Evolutionary conservation across 2,329 filamentous ascomycete species (phyloP), one percentile per base, ranked within the genome.

Genomic region (Chrysosporium queenslandicum): DNA sequence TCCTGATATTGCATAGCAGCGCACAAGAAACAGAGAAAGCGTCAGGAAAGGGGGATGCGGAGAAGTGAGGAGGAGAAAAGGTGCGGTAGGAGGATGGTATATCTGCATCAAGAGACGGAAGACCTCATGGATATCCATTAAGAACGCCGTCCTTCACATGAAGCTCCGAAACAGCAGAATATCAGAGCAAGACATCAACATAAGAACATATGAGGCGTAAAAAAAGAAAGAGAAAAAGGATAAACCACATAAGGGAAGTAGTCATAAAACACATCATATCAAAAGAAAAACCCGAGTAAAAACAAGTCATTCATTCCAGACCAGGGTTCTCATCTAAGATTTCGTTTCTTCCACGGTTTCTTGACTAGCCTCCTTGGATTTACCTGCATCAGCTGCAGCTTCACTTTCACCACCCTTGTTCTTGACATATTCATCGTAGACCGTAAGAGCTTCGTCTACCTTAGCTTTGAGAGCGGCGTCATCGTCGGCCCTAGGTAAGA

Each of bases 401-500:
- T 70, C 70, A 50, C 66, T 68, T 51, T 74, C 71, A 18, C 45
- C 49, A n/a, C 69, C 68, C 70, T 92, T 87, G 66, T 81, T 82
- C 83, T 97, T 97, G 75, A 97, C 85, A 72, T 98, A 98, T 73
- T 98, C 92, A 67, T 98, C 89, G 71, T 97, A 98, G 64, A 98
- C 92, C 62, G 81, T 87, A 68, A 98, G 85, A 60, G 92, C 92
- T 77, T 98, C 92, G 56, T 95, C 88, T 55, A 98, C 92, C 85
- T 98, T 98, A 71, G 84, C 81, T 69, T 88, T 87, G 55, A 98
- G 85, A 68, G 90, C 87, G 62, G 76, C 74, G 45, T 96, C 89
- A 66, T 97, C 89, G 68, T 91, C 87, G 61, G 94, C 88, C 59
- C 90, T 95, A 59, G 46, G n/a, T 30, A 47, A 48, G 41, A 51